phyloP scores from a whole-genome alignment of 2,329 filamentous ascomycete genomes.

The Botryotinia narcissicola region DNA sequence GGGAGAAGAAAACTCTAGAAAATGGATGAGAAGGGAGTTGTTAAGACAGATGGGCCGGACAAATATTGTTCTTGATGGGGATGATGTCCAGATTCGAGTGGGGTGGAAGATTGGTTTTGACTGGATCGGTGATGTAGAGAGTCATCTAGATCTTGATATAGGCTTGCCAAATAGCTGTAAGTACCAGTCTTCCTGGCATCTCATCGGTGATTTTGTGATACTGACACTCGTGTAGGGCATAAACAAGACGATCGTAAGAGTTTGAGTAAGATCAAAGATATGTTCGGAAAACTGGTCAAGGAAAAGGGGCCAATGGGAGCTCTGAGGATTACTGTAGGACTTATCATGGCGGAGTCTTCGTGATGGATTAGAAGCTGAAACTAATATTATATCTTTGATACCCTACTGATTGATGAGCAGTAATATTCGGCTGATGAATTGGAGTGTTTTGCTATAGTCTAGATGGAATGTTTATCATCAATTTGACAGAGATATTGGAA shows the following conservation, averaged over 20 bases:
- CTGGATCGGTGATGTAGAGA: conserved; percentile 70
- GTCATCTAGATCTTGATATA: conserved; percentile 52
- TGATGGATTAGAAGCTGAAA: not conserved
- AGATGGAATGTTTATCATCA: too few species aligned
- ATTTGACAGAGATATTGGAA: too few species aligned
- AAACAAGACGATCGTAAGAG: conserved; percentile 55
- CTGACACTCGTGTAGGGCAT: conserved; percentile 50
- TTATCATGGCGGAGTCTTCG: conserved; percentile 43
- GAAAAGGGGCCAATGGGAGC: conserved; percentile 57
- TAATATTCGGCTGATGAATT: too few species aligned
- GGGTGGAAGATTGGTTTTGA: conserved; percentile 66
- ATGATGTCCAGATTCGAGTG: conserved; percentile 44
- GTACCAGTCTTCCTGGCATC: conserved; percentile 37
- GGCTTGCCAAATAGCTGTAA: conserved; percentile 62
- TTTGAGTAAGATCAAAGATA: conserved; percentile 55
- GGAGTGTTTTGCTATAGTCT: not conserved
- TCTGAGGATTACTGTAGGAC: conserved; percentile 57
- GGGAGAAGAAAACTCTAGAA: conserved; percentile 22
- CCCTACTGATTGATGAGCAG: not conserved
- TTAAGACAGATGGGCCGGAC: conserved; percentile 54
- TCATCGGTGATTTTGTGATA: not conserved
- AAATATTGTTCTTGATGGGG: conserved; percentile 40
- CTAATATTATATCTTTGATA: not conserved
- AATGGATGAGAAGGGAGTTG: conserved; percentile 47
- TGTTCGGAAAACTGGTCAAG: conserved; percentile 59